Conservation (phyloP, 2,329 filamentous ascomycete species). For the Sporothrix phasma region DNA sequence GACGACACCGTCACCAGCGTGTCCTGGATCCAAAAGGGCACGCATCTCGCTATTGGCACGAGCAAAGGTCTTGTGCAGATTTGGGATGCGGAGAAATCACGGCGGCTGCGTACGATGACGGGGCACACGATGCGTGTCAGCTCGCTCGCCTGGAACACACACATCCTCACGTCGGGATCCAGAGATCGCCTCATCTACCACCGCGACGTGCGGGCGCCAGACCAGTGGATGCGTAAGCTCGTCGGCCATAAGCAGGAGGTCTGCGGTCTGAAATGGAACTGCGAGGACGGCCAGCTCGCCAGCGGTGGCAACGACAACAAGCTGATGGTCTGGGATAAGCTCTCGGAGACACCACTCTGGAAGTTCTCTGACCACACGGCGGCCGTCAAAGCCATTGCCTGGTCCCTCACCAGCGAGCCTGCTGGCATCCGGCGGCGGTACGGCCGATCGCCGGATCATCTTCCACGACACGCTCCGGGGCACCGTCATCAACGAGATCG, state of each 20-base stretch:
- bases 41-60: conserved; percentile 90
- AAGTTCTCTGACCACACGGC: conserved; percentile 93
- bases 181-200: conserved; percentile 90
- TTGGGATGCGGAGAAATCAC: conserved; percentile 84
- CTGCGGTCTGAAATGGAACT: conserved; percentile 94
- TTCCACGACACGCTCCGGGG: conserved; percentile 96
- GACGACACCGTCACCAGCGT: conserved; percentile 95
- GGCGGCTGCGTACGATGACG: conserved; percentile 88
- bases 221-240: conserved; percentile 79
- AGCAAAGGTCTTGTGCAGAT: conserved; percentile 93
- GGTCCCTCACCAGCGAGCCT: conserved; percentile 97
- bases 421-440: conserved; percentile 91
- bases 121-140: conserved; percentile 90
- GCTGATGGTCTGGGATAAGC: conserved; percentile 95
- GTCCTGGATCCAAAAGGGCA: conserved; percentile 96
- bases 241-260: conserved; percentile 97
- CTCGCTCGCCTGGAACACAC: conserved; percentile 93
- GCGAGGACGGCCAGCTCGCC: conserved; percentile 86
- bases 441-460: conserved; percentile 89
- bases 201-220: conserved; percentile 83
- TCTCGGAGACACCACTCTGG: conserved; percentile 83
- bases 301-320: conserved; percentile 98
- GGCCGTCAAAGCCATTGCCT: conserved; percentile 93
- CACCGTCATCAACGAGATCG: conserved; percentile 71
- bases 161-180: conserved; percentile 92